A percentile compares a stretch with the other conserved stretches of the same genome.
Evolutionary conservation across 2,329 filamentous ascomycete species (phyloP).

Genomic region (Parafenestella ontariensis): DNA sequence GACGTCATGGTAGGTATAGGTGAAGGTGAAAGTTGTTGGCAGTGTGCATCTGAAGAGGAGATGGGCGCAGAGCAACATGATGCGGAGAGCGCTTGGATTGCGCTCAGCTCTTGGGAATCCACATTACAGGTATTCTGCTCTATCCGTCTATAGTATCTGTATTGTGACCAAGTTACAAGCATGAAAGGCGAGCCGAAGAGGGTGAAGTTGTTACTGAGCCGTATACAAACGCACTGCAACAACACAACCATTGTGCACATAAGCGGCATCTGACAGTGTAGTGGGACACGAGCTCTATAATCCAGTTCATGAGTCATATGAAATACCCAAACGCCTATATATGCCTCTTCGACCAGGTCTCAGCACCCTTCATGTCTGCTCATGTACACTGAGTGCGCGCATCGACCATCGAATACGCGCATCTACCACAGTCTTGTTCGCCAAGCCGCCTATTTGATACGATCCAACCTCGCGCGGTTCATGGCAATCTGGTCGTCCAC

Average conservation of each 20-base stretch:
- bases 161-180: too few relatives aligned
- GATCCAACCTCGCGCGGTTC: constrained; percentile 75
- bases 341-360: neutral
- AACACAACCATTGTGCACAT: neutral
- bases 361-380: neutral
- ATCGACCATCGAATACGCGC: too few relatives aligned
- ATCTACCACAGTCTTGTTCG: too few relatives aligned
- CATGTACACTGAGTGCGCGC: neutral
- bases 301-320: neutral
- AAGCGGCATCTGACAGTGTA: neutral
- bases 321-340: neutral
- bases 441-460: constrained; percentile 59
- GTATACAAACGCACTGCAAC: too few relatives aligned
- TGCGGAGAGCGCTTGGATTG: too few relatives aligned
- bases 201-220: too few relatives aligned
- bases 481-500: constrained; percentile 79
- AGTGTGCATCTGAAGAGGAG: neutral
- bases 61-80: neutral
- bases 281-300: neutral
- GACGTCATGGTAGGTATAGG: neutral
- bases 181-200: too few relatives aligned
- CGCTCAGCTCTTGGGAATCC: too few relatives aligned
- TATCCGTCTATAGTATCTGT: too few relatives aligned
- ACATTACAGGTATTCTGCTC: too few relatives aligned
- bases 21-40: neutral